Evolutionary conservation across 2,329 filamentous ascomycete species (phyloP), one percentile per base, ranked within the genome.

Genomic region (Fusarium mexicanum): DNA sequence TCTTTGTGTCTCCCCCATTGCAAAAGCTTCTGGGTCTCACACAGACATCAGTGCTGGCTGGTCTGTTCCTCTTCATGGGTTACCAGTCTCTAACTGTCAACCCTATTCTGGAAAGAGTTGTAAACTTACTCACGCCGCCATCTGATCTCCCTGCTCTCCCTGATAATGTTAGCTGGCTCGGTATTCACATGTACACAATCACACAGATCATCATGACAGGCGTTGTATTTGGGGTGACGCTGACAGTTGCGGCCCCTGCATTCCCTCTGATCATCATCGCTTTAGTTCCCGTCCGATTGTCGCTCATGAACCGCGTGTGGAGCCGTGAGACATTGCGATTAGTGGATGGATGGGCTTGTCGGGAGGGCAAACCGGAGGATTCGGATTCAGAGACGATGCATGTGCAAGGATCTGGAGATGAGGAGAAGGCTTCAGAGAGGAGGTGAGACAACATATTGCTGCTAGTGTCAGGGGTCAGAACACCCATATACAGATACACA

Each of bases 41-140:
- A 0, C 90, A 90, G 8, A 92, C 90, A 1, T 91, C 88, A 40
- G 91, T 92, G 11, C 84, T 92, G 5, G 89, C 90, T 1, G 90
- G 90, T 1, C 81, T 92, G 18, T 92, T 92, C 80, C 83, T 92
- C 75, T 92, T 91, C 80, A 92, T 92, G 90, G 90, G 90, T 50
- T 89, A 92, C 76, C 90, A 92, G 72, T 91, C 88, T 44, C 83
- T 92, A 12, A 85, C 85, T 10, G 88, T 91, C 40, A 92, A 92
- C 71, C 90, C 90, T 2, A 89, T 92, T 61, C 82, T 92, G 11
- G 85, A 84, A 50, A 86, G 90, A 18, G 85, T 90, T 44, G 88
- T 87, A 67, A 84, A 90, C 69, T 83, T 92, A 13, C 81, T 92
- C 17, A 91, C 90, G 4, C 84, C 85, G 7, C 74, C 79, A 0